Conservation (phyloP, 768 basidiomycete species). For the Mrakia gelida region DNA sequence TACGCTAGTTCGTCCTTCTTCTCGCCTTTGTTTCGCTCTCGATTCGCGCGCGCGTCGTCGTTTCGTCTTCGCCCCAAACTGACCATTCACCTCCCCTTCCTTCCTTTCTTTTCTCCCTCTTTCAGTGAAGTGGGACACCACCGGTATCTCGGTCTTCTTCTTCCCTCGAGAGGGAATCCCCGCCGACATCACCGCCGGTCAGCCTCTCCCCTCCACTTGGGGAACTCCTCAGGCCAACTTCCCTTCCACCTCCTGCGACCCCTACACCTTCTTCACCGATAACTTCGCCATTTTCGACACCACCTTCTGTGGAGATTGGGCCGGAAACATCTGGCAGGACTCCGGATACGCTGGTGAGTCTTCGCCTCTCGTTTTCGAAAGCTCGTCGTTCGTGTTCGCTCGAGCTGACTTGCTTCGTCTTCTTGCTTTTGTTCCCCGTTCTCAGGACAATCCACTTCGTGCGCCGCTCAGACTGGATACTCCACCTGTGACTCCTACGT, state of each 20-base stretch:
- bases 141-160: constrained; percentile 66
- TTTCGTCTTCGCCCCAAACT: background rate
- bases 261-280: constrained; percentile 70
- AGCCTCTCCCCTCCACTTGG: constrained; percentile 74
- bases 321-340: constrained; percentile 69
- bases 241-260: constrained; percentile 69
- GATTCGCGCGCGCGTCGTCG: too few relatives aligned
- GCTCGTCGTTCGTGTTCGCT: background rate
- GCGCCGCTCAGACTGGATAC: constrained; percentile 75
- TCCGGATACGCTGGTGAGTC: constrained; percentile 55
- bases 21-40: background rate
- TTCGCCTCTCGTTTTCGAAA: background rate
- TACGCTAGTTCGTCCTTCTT: constrained; percentile 69
- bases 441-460: constrained; percentile 73
- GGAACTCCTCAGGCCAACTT: constrained; percentile 71
- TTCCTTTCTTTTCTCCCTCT: constrained; percentile 36
- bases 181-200: constrained; percentile 64
- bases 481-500: constrained; percentile 77
- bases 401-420: background rate
- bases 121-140: constrained; percentile 68
- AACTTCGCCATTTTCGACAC: constrained; percentile 70
- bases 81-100: constrained; percentile 14
- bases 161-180: constrained; percentile 73
- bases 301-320: constrained; percentile 86
- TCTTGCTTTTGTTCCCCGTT: background rate